These are phyloP conservation scores for Malus hybrid DNA, from an alignment of 331 rosid genomes.

Conservation along the genomic window DNA sequence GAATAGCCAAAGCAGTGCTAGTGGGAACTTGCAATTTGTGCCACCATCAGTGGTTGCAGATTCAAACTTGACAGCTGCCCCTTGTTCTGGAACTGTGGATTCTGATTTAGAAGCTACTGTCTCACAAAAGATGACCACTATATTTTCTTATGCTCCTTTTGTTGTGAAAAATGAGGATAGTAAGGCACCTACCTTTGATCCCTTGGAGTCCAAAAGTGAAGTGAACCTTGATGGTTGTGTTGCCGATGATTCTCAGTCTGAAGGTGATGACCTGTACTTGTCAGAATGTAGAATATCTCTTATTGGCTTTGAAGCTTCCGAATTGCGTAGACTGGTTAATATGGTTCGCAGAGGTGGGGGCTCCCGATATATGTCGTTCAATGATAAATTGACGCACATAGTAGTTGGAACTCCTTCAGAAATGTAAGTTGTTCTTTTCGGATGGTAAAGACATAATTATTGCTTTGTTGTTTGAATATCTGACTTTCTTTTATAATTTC, in stretches of 20 bases:
- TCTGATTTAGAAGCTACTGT: constrained; percentile 52
- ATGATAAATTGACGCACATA: constrained; percentile 83
- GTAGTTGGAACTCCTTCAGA: constrained; percentile 77
- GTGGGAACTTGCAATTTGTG: constrained; percentile 42
- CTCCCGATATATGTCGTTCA: constrained; percentile 60
- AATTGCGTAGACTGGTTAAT: constrained; percentile 78
- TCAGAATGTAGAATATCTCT: constrained; percentile 78
- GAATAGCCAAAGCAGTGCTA: constrained; percentile 53
- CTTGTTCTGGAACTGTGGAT: constrained; percentile 37
- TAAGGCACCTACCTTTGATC: constrained; percentile 32
- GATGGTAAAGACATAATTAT: neutral
- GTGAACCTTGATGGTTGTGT: constrained; percentile 41
- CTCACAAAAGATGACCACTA: constrained; percentile 40
- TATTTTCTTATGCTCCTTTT: constrained; percentile 28
- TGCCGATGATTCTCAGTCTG: constrained; percentile 86
- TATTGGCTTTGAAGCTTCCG: constrained; percentile 79
- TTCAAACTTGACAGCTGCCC: constrained; percentile 32
- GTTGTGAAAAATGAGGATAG: constrained; percentile 38
- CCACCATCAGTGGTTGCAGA: constrained; percentile 49
- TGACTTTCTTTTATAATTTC: constrained; percentile 16
- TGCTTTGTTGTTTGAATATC: constrained; percentile 10
- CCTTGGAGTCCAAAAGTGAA: constrained; percentile 31
- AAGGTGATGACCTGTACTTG: constrained; percentile 71
- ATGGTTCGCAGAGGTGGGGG: constrained; percentile 93
- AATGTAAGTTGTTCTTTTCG: constrained; percentile 40